Evolutionary conservation across 352 stramenopile genomes (phyloP).

Genomic region (Detonula confervacea): DNA sequence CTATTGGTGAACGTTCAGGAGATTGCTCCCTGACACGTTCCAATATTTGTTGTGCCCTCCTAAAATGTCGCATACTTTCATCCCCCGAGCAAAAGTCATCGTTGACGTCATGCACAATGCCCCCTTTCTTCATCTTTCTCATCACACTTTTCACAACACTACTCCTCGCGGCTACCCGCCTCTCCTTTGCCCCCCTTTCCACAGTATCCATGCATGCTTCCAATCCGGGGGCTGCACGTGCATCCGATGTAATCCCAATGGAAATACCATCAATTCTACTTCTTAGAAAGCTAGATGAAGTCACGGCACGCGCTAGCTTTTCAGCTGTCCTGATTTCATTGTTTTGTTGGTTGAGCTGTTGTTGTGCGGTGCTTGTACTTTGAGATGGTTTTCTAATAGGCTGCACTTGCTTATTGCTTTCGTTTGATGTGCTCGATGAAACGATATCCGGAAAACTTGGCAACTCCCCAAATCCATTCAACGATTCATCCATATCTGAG

Average conservation of each 20-base stretch:
- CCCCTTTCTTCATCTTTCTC: not conserved
- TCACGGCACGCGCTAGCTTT: constrained; percentile 36
- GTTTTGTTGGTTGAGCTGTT: constrained; percentile 22
- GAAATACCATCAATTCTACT: constrained; percentile 56
- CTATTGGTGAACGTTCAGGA: constrained; percentile 42
- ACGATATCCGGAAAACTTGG: constrained; percentile 30
- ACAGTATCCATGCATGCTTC: constrained; percentile 70
- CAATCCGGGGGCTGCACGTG: constrained; percentile 63
- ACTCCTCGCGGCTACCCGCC: constrained; percentile 18
- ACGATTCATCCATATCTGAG: not conserved
- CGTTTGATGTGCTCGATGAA: constrained; percentile 9
- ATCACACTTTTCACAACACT: not conserved
- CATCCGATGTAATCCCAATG: constrained; percentile 61
- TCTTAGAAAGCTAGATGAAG: constrained; percentile 40
- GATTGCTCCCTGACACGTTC: constrained; percentile 22
- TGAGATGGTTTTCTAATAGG: not conserved
- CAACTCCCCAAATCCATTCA: constrained; percentile 10
- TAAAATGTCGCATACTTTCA: not conserved
- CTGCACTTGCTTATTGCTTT: not conserved
- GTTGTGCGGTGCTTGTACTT: constrained; percentile 1
- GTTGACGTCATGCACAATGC: no score
- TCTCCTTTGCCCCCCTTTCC: constrained; percentile 40
- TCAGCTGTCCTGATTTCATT: constrained; percentile 34
- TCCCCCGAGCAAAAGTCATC: constrained; percentile 8
- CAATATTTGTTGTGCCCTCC: constrained; percentile 15